Evolutionary conservation across 768 basidiomycete genomes (phyloP).

Genomic region (Lentinus tigrinus): DNA sequence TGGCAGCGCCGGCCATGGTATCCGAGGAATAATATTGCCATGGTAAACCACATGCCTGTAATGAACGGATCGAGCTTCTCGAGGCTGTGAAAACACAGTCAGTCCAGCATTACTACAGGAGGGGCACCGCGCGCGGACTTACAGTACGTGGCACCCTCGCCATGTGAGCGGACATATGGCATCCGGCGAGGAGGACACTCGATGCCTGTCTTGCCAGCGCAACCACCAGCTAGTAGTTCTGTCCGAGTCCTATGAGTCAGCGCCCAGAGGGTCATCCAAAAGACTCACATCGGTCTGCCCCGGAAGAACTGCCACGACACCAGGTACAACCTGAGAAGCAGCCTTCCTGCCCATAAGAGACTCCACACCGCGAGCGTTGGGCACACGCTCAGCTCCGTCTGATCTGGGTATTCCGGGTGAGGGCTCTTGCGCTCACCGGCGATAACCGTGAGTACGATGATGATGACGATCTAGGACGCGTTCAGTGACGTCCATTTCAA

Average conservation of each 20-base stretch:
- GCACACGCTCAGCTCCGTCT: conserved; percentile 6
- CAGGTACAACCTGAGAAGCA: conserved; percentile 1
- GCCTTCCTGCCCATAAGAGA: conserved; percentile 11
- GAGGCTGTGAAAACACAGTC: background rate
- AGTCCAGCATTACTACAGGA: background rate
- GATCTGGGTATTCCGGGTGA: background rate
- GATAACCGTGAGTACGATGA: background rate
- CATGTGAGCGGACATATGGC: background rate
- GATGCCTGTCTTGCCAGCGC: background rate
- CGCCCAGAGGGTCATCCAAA: background rate
- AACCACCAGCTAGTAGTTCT: background rate
- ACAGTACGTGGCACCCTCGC: background rate
- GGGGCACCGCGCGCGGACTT: background rate
- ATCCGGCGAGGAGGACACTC: background rate
- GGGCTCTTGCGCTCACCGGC: conserved; percentile 3
- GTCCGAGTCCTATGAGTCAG: background rate
- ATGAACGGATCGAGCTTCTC: background rate
- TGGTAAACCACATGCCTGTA: background rate
- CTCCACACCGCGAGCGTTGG: conserved; percentile 2
- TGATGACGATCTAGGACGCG: background rate
- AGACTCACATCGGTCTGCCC: background rate
- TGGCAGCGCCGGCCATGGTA: background rate
- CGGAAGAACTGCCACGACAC: background rate
- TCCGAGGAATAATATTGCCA: background rate
- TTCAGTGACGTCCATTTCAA: background rate